Evolutionary conservation across 2,329 filamentous ascomycete species (phyloP), one percentile per base, ranked within the genome.

Genomic region (Chalaropsis ovoidea): DNA sequence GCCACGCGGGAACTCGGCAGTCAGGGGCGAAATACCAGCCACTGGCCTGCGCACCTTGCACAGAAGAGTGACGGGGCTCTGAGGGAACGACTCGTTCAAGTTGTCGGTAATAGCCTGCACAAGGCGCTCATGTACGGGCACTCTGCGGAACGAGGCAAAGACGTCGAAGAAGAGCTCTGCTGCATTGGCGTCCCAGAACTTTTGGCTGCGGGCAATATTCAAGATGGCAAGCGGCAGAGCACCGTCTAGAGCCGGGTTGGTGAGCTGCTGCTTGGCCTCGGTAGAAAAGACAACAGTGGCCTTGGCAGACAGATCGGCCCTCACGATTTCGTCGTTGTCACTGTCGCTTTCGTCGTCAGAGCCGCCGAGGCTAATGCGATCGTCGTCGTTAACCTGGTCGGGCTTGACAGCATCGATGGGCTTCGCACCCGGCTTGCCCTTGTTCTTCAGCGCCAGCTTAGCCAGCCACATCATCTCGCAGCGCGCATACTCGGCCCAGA

Each of bases 181-280:
- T 6, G 90, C 80, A 0, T 79, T 77, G 1, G 85, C 76, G 67
- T 82, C 83, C 73, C 86, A 85, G 69, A 88, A 85, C 63, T 88
- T 82, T 71, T 96, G 86, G 74, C 88, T 90, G 77, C 86, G 85
- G 5, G 91, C 87, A 24, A 90, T 85, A 71, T 96, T 90, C 72
- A 96, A 96, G 61, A 99, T 89, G 47, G 93, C 91, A 65, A 91
- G 82, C 1, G 94, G 92, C 70, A 99, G 96, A 17, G 90, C 94
- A n/a, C 94, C 94, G 68, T 88, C 89, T 69, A 96, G 80, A 10
- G 90, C 90, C 3, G 93, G 91, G 61, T 91, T 93, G 66, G 84
- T 85, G 71, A 87, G 80, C 69, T 95, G 77, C 64, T 79, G 78
- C 3, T 76, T 74, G 0, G 76, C 75, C 65, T 79, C 74, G 66